These are phyloP conservation scores for Colletotrichum tabaci DNA, from an alignment of 2,329 filamentous ascomycete species.

Conservation along the genomic window DNA sequence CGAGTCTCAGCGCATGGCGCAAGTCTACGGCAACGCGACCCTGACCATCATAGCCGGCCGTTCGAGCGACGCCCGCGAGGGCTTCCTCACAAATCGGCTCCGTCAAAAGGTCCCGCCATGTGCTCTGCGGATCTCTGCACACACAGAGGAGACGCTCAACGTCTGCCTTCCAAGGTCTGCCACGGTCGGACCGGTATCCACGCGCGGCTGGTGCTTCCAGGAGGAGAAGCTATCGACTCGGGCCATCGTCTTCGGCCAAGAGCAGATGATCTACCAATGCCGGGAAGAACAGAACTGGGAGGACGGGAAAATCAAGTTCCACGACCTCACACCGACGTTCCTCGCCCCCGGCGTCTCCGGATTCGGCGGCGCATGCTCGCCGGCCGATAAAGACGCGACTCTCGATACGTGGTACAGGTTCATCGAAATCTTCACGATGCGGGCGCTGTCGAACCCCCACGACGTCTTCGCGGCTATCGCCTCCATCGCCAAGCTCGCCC, in stretches of 20 bases:
- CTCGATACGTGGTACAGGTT: constrained; percentile 18
- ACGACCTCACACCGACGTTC: neutral
- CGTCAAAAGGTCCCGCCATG: neutral
- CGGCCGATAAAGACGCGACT: constrained; percentile 5
- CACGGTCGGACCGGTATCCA: constrained; percentile 7
- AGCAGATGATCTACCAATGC: constrained; percentile 20
- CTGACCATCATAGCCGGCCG: constrained; percentile 33
- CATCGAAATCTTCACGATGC: neutral
- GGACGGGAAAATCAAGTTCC: neutral
- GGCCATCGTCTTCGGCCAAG: constrained; percentile 8
- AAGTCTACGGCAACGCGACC: constrained; percentile 39
- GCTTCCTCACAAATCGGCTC: constrained; percentile 15
- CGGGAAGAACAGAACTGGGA: constrained; percentile 8
- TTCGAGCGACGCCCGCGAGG: constrained; percentile 13
- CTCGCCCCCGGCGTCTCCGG: constrained; percentile 3
- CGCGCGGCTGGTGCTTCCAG: constrained; percentile 33
- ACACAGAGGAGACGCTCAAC: constrained; percentile 1
- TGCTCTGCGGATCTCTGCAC: neutral
- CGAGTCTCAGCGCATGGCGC: constrained; percentile 39
- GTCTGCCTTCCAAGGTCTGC: neutral
- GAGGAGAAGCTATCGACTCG: constrained; percentile 20
- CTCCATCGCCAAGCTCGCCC: constrained; percentile 28
- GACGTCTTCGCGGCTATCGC: constrained; percentile 32
- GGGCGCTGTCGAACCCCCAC: constrained; percentile 26
- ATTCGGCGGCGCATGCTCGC: neutral